Evolutionary conservation across 2,329 filamentous ascomycete species (phyloP).

Genomic region (Clonostachys rhizophaga): DNA sequence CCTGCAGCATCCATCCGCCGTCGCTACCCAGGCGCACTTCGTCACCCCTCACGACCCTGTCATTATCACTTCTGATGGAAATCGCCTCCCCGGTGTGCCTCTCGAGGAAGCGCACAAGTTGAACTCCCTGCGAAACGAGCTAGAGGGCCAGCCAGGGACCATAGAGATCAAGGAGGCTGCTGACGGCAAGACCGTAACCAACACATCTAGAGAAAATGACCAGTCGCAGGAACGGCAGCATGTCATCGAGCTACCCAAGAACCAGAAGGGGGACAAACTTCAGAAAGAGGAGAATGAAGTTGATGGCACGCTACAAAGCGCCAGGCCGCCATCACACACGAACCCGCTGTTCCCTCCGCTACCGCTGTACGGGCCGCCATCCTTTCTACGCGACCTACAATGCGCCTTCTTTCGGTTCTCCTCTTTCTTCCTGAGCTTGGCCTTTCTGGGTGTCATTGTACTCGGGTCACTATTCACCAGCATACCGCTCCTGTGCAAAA

Average conservation of each 20-base stretch:
- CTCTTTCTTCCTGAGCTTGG: constrained; percentile 72
- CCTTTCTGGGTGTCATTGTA: constrained; percentile 73
- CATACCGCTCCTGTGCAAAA: constrained; percentile 45
- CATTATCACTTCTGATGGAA: constrained; percentile 63
- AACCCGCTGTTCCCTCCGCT: constrained; percentile 82
- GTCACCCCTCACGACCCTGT: constrained; percentile 69
- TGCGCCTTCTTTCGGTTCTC: constrained; percentile 60
- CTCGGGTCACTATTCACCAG: constrained; percentile 67
- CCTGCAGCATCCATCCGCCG: constrained; percentile 14
- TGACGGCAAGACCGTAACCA: constrained; percentile 14
- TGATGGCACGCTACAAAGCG: constrained; percentile 36
- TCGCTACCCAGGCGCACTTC: constrained; percentile 59
- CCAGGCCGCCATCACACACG: constrained; percentile 62
- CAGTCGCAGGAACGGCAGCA: constrained; percentile 11
- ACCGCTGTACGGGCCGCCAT: constrained; percentile 75
- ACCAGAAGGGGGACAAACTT: constrained; percentile 22
- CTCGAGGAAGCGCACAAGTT: constrained; percentile 66
- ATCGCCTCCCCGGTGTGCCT: constrained; percentile 63
- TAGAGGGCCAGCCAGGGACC: constrained; percentile 20
- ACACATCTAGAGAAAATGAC: constrained; percentile 23
- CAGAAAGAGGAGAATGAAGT: constrained; percentile 31
- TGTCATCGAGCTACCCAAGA: constrained; percentile 14
- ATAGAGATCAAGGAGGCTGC: constrained; percentile 15
- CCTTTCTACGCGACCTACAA: constrained; percentile 59
- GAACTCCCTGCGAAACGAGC: constrained; percentile 54